These are phyloP conservation scores for Globisporangium canariense DNA, from an alignment of 352 stramenopile species.

Conservation along the genomic window DNA sequence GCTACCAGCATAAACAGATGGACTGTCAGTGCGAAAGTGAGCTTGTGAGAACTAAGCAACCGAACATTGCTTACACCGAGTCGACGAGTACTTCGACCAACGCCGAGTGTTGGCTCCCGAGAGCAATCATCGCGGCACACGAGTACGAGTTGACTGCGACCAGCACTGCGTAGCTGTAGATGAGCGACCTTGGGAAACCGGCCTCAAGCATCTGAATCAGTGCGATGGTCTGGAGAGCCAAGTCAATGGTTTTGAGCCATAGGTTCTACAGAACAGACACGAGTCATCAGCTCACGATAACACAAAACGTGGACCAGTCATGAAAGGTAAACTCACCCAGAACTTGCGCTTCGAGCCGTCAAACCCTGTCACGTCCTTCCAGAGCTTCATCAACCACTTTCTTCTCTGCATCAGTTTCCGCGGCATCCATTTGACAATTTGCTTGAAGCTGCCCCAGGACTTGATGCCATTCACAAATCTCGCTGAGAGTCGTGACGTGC, in stretches of 20 bases:
- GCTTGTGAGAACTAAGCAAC: too few species aligned
- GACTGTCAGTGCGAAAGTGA: too few species aligned
- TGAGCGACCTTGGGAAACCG: constrained; percentile 16
- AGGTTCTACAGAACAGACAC: constrained; percentile 20
- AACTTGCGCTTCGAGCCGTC: constrained; percentile 1
- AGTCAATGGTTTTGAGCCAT: constrained; percentile 21
- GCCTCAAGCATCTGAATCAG: constrained; percentile 22
- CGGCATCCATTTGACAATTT: too few species aligned
- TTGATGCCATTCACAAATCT: too few species aligned
- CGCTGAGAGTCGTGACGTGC: background rate
- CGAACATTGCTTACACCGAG: constrained; percentile 5
- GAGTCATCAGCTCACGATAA: too few species aligned
- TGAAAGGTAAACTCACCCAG: constrained; percentile 1
- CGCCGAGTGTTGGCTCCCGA: constrained; percentile 1
- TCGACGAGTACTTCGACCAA: constrained; percentile 30
- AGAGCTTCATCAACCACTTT: background rate
- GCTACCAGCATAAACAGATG: too few species aligned
- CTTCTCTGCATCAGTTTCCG: too few species aligned
- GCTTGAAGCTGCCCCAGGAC: too few species aligned
- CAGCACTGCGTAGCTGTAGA: constrained; percentile 17
- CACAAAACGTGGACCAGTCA: too few species aligned
- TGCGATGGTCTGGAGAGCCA: constrained; percentile 20
- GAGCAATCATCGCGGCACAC: constrained; percentile 12
- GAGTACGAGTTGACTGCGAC: constrained; percentile 20
- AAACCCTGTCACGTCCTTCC: background rate